These are phyloP conservation scores for Phytophthora pini DNA, from an alignment of 352 stramenopile genomes.

Conservation along the genomic window DNA sequence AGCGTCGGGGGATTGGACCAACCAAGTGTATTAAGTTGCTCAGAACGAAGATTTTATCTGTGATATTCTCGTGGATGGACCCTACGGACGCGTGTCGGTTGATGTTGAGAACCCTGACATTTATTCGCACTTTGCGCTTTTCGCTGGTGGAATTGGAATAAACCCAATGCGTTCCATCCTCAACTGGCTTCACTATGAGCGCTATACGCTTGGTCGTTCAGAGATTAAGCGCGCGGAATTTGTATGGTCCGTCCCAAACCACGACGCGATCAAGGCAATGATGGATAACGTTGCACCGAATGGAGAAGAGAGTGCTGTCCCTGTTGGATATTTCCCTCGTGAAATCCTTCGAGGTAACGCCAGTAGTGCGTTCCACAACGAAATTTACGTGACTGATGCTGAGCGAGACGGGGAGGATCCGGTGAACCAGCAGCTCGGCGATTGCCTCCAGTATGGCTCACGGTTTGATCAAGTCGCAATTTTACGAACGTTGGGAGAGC, in stretches of 20 bases:
- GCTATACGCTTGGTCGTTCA: constrained; percentile 9
- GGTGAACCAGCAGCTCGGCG: constrained; percentile 29
- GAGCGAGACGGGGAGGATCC: too few relatives aligned
- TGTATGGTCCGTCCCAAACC: constrained; percentile 52
- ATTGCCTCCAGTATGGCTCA: constrained; percentile 26
- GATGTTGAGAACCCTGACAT: constrained; percentile 39
- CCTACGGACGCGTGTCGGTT: constrained; percentile 50
- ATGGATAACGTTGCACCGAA: constrained; percentile 15
- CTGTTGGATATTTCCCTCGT: too few relatives aligned
- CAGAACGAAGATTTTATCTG: not conserved
- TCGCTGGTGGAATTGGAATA: constrained; percentile 55
- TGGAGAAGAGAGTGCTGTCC: constrained; percentile 5
- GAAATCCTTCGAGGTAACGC: too few relatives aligned
- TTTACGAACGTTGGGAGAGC: constrained; percentile 39
- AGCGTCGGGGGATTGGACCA: constrained; percentile 66
- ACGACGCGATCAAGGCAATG: constrained; percentile 40
- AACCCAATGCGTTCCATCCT: constrained; percentile 54
- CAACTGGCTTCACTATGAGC: constrained; percentile 37
- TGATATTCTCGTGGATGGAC: constrained; percentile 55
- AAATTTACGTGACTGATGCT: too few relatives aligned
- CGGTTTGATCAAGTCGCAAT: constrained; percentile 37
- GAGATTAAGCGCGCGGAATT: constrained; percentile 48
- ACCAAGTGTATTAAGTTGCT: constrained; percentile 32
- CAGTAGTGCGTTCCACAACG: too few relatives aligned
- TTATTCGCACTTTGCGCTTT: constrained; percentile 59